Evolutionary conservation across 2,329 filamentous ascomycete species (phyloP), one percentile per base, ranked within the genome.

Genomic region (Biscogniauxia mediterranea): DNA sequence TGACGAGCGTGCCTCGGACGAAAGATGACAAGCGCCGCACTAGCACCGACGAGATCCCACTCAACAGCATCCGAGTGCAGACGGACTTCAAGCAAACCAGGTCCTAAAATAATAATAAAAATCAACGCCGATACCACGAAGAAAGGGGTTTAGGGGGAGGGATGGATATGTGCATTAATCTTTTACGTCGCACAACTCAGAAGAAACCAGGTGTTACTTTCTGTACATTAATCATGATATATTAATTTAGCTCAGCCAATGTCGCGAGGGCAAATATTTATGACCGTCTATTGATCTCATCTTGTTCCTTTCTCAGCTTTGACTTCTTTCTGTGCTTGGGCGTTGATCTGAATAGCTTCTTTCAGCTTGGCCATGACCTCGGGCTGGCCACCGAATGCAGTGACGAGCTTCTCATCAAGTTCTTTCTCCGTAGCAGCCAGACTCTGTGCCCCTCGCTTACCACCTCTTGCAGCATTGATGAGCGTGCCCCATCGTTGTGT

Each of bases 321-420:
- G 19, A 74, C 71, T 61, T 84, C 79, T 58, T 77, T 80, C 67
- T 83, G 81, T 57, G 82, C 83, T 63, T 83, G 77, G 13, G 81
- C 80, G 64, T 85, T 84, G 60, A 85, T 80, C 69, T 82, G 77
- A 61, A 87, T 85, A 0, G 86, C 85, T 71, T 88, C 85, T 69
- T 85, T 85, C 57, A 89, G 74, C 74, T 86, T 86, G 8, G 74
- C 78, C 56, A 85, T 78, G 11, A 87, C 83, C 68, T 87, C 85
- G 0, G 82, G 82, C 72, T 87, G 84, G 50, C 80, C 82, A 60
- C 82, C 80, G 68, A 89, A 89, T 2, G 84, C 85, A 49, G 77
- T 79, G 59, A 82, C 75, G 52, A 93, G 74, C 60, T 84, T 76
- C 60, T 76, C 79, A 55, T 86, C 83, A 53, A 89, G 74, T 67